Percentiles rank a stretch among this genome's conserved stretches.
phyloP scores from a whole-genome alignment of 2,329 filamentous ascomycete genomes.

The Sporothrix phasma region DNA sequence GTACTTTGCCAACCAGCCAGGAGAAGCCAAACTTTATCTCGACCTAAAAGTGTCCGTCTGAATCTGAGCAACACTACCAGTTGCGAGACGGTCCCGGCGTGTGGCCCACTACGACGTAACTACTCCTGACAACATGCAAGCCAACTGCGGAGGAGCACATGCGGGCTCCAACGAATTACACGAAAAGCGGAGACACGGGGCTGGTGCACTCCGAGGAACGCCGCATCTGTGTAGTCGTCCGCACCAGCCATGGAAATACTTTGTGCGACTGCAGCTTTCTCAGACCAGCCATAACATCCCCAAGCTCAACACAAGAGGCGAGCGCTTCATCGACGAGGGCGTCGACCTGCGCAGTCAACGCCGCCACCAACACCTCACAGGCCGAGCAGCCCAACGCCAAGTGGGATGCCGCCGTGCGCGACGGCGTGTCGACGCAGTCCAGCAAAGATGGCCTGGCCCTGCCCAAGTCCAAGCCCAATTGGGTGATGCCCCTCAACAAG shows the following conservation, averaged over 20 bases:
- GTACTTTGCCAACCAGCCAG: background rate
- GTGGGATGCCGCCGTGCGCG: constrained; percentile 52
- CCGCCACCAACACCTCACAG: constrained; percentile 39
- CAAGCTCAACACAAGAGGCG: constrained; percentile 50
- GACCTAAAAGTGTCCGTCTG: no score
- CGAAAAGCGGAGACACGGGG: background rate
- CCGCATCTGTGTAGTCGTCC: background rate
- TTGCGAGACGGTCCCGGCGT: background rate
- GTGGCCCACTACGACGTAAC: no score
- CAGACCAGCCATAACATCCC: background rate
- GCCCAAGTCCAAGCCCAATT: constrained; percentile 58
- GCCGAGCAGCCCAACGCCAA: constrained; percentile 34
- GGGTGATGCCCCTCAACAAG: constrained; percentile 49
- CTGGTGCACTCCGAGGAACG: background rate
- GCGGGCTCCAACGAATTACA: background rate
- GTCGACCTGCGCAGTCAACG: constrained; percentile 53
- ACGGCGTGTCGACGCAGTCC: constrained; percentile 52
- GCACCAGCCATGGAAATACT: background rate
- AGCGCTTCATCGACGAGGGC: constrained; percentile 58
- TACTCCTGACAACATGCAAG: no score
- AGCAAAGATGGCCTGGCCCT: constrained; percentile 32
- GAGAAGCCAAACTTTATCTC: background rate
- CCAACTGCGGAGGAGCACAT: background rate
- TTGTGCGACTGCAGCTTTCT: background rate
- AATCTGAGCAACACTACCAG: no score